These are phyloP conservation scores for Nakazawaea peltata DNA, from an alignment of 805 yeast species.

Conservation along the genomic window DNA sequence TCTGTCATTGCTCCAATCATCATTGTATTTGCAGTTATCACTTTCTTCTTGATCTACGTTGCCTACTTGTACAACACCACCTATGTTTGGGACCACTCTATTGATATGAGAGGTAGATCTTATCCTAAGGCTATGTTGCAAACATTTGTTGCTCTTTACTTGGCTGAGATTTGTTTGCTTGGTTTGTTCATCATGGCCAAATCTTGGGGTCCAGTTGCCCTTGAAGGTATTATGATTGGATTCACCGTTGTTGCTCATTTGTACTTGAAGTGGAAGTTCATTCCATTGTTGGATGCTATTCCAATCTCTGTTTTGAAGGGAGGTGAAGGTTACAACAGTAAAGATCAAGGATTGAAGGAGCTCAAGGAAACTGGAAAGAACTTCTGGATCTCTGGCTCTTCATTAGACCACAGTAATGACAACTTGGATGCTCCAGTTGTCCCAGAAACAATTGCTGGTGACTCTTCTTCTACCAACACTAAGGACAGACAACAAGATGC, in stretches of 20 bases:
- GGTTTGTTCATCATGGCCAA: slow-evolving; percentile 72
- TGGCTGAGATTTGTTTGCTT: slow-evolving; percentile 60
- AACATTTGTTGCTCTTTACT: slow-evolving; percentile 61
- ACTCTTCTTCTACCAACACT: slow-evolving; percentile 1
- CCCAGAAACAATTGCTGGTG: slow-evolving; percentile 8
- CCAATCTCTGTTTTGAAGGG: slow-evolving; percentile 58
- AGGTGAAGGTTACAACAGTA: slow-evolving; percentile 46
- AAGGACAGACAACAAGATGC: slow-evolving; percentile 2
- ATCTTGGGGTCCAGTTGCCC: slow-evolving; percentile 70
- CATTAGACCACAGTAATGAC: slow-evolving; percentile 11
- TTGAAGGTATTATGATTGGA: slow-evolving; percentile 55
- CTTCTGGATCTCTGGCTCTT: slow-evolving; percentile 35
- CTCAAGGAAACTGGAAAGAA: slow-evolving; percentile 41
- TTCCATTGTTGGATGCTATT: slow-evolving; percentile 58
- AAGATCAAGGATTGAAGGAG: slow-evolving; percentile 60
- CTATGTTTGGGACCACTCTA: slow-evolving; percentile 50
- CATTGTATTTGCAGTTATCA: slow-evolving; percentile 55
- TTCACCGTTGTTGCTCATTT: slow-evolving; percentile 53
- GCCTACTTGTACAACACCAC: slow-evolving; percentile 57
- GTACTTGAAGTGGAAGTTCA: slow-evolving; percentile 48
- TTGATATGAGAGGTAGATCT: slow-evolving; percentile 67
- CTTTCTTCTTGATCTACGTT: slow-evolving; percentile 47
- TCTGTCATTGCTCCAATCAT: slow-evolving; percentile 73
- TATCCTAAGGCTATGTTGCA: slow-evolving; percentile 70
- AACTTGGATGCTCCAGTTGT: slow-evolving; percentile 2